A percentile compares a stretch with the other conserved stretches of the same genome.
These are phyloP conservation scores for Arthrobotrys iridis DNA, from an alignment of 2,329 filamentous ascomycete species.

Conservation along the genomic window DNA sequence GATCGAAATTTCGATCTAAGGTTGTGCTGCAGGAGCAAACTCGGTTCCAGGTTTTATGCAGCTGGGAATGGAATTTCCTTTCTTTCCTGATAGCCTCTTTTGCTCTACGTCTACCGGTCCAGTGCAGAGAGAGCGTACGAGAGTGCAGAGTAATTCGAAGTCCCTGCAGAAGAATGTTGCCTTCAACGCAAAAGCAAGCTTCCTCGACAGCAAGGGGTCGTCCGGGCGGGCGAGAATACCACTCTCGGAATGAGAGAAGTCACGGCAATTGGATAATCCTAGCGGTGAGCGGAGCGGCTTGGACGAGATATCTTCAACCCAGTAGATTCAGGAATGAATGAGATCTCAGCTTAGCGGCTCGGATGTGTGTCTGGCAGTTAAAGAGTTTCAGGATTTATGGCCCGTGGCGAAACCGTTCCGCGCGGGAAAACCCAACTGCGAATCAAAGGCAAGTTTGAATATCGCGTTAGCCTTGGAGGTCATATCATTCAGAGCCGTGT, in stretches of 20 bases:
- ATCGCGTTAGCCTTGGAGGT: slow-evolving; percentile 49
- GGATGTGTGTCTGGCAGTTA: slow-evolving; percentile 46
- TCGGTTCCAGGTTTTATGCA: slow-evolving; percentile 53
- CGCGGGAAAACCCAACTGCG: slow-evolving; percentile 52
- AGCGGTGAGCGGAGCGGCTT: slow-evolving; percentile 29
- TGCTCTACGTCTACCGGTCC: slow-evolving; percentile 21
- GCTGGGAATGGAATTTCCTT: slow-evolving; percentile 37
- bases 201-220: slow-evolving; percentile 47
- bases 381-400: slow-evolving; percentile 54
- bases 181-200: slow-evolving; percentile 48
- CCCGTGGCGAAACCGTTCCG: slow-evolving; percentile 55
- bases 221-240: slow-evolving; percentile 46
- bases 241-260: slow-evolving; percentile 50
- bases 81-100: slow-evolving; percentile 11
- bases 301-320: slow-evolving; percentile 38
- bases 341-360: slow-evolving; percentile 39
- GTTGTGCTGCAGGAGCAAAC: slow-evolving; percentile 43
- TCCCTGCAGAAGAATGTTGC: slow-evolving; percentile 52
- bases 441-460: slow-evolving; percentile 46
- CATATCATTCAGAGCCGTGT: slow-evolving; percentile 32
- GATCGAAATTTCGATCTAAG: slow-evolving; percentile 52
- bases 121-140: background rate
- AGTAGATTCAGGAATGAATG: slow-evolving; percentile 32
- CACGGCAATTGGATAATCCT: slow-evolving; percentile 31
- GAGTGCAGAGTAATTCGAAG: slow-evolving; percentile 5